Conservation (phyloP, 176 grass and related monocot genomes). For the Alopecurus myosuroides region DNA sequence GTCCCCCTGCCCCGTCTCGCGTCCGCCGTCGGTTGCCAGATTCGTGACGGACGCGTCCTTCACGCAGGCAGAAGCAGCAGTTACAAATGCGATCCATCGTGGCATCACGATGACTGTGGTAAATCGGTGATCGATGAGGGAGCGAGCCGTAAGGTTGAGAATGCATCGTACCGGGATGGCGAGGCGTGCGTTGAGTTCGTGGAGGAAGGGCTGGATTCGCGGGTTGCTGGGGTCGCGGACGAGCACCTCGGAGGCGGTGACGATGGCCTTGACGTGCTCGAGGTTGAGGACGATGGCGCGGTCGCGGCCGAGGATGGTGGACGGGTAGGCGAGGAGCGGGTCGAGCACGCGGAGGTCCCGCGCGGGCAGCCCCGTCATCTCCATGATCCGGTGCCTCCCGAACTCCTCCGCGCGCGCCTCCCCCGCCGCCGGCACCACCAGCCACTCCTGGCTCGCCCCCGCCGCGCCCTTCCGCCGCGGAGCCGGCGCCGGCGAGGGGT, state of each 20-base stretch:
- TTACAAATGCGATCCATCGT: not conserved
- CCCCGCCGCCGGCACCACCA: conserved; percentile 69
- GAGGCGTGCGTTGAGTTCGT: conserved; percentile 53
- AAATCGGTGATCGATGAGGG: not conserved
- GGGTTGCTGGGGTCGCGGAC: conserved; percentile 51
- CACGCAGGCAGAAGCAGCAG: not conserved
- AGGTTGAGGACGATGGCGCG: conserved; percentile 78
- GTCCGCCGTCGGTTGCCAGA: not conserved
- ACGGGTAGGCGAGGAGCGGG: conserved; percentile 73
- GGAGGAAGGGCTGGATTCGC: conserved; percentile 40
- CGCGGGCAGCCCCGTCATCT: conserved; percentile 66
- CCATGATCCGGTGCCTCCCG: conserved; percentile 76
- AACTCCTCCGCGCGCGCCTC: conserved; percentile 42
- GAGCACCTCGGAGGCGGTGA: conserved; percentile 75
- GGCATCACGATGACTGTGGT: not conserved
- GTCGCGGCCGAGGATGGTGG: conserved; percentile 77
- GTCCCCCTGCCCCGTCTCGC: not conserved
- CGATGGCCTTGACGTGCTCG: conserved; percentile 72
- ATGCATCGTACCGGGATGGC: conserved; percentile 21
- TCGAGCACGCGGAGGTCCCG: conserved; percentile 86
- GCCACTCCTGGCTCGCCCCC: conserved; percentile 54
- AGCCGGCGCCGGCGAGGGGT: not conserved
- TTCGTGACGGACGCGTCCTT: conserved; percentile 12
- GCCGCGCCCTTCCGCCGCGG: conserved; percentile 54
- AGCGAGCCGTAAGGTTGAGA: not conserved